Percentiles rank a stretch among this genome's conserved stretches.
These are phyloP conservation scores for Fusarium nelsonii DNA, from an alignment of 2,329 filamentous ascomycete genomes.

Conservation along the genomic window DNA sequence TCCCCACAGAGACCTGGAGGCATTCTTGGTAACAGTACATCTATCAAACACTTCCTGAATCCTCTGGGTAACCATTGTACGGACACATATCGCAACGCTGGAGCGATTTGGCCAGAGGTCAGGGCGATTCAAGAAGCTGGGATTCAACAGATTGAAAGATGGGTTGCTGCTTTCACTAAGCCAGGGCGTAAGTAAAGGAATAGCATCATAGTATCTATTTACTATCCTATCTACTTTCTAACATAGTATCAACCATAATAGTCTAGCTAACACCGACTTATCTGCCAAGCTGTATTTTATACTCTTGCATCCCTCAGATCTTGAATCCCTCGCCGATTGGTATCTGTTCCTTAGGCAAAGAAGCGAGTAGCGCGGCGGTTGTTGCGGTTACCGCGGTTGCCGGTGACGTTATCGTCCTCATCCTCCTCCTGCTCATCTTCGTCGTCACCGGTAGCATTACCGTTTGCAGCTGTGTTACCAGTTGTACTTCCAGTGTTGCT, in stretches of 20 bases:
- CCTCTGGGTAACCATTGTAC: slow-evolving; percentile 6
- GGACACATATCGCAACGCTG: slow-evolving; percentile 2
- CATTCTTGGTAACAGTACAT: slow-evolving; percentile 8
- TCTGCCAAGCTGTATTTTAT: too few species aligned
- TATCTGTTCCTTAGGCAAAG: not conserved
- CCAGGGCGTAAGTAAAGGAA: too few species aligned
- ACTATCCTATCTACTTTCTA: too few species aligned
- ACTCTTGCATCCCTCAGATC: too few species aligned
- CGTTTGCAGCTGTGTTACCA: not conserved
- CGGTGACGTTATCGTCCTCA: not conserved
- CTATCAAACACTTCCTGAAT: slow-evolving; percentile 7
- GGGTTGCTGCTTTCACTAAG: slow-evolving; percentile 1
- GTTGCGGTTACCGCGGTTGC: slow-evolving; percentile 7
- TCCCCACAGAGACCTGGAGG: slow-evolving; percentile 11
- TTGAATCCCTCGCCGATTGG: not conserved
- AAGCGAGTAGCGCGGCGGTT: slow-evolving; percentile 8
- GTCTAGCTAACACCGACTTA: too few species aligned
- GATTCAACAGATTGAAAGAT: slow-evolving; percentile 2
- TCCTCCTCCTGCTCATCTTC: not conserved
- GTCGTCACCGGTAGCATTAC: not conserved
- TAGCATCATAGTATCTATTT: too few species aligned
- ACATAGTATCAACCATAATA: too few species aligned
- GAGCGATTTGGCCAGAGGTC: slow-evolving; percentile 10
- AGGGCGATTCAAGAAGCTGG: slow-evolving; percentile 12
- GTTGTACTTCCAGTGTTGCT: not conserved